Percentiles rank a stretch among this genome's conserved stretches.
These are phyloP conservation scores for Pistacia atlantica DNA, from an alignment of 345 rosid species.

Conservation along the genomic window DNA sequence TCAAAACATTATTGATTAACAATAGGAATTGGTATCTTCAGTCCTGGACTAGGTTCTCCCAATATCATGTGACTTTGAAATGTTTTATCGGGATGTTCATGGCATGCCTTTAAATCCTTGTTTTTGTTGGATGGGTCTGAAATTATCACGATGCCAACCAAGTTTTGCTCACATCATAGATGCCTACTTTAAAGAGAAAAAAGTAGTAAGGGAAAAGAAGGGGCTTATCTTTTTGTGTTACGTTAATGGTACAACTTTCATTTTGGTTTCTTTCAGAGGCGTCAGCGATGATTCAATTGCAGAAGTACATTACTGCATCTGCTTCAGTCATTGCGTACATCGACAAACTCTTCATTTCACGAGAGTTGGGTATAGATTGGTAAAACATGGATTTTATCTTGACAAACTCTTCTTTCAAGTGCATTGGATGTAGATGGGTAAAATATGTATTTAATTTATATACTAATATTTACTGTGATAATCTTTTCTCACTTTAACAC, in stretches of 20 bases:
- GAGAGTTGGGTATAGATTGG: constrained; percentile 88
- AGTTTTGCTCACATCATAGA: not conserved
- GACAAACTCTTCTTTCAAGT: constrained; percentile 56
- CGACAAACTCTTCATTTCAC: constrained; percentile 66
- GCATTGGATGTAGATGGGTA: constrained; percentile 87
- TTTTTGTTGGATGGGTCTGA: not conserved
- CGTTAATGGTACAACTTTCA: not conserved
- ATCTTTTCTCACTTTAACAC: not conserved
- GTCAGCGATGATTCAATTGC: constrained; percentile 75
- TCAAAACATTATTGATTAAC: too few relatives aligned
- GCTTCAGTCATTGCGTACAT: constrained; percentile 61
- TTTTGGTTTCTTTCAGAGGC: constrained; percentile 45
- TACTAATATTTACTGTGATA: not conserved
- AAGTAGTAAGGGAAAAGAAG: not conserved
- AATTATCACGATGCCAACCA: not conserved
- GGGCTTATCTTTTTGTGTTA: not conserved
- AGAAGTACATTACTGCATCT: constrained; percentile 57
- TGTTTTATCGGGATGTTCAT: too few relatives aligned
- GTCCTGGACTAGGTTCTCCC: too few relatives aligned
- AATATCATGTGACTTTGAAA: too few relatives aligned
- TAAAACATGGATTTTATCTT: constrained; percentile 25
- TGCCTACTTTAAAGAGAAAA: not conserved
- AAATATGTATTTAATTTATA: constrained; percentile 16
- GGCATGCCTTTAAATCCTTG: not conserved
- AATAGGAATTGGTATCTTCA: too few relatives aligned